Evolutionary conservation across 768 basidiomycete genomes (phyloP).

Genomic region (Naganishia vaughanmartiniae): DNA sequence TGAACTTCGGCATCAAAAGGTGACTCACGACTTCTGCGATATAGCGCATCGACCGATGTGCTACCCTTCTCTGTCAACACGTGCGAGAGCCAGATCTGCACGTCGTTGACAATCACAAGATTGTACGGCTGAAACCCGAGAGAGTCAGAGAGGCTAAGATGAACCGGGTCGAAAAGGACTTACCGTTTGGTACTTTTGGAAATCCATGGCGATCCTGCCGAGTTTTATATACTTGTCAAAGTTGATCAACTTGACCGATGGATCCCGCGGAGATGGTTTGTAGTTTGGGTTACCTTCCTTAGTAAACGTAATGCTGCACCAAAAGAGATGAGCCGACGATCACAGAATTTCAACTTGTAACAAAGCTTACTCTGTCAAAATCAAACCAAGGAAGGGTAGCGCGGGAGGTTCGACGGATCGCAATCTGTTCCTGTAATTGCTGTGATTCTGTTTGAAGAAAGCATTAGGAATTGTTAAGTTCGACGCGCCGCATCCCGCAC

Average conservation of each 20-base stretch:
- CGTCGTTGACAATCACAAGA: constrained; percentile 82
- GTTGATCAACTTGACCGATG: constrained; percentile 79
- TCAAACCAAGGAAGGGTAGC: constrained; percentile 85
- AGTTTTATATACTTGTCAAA: constrained; percentile 95
- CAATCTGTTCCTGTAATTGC: constrained; percentile 72
- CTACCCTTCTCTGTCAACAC: constrained; percentile 48
- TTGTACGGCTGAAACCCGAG: constrained; percentile 55
- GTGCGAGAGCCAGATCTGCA: constrained; percentile 58
- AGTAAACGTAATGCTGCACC: constrained; percentile 72
- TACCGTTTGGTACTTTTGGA: constrained; percentile 47
- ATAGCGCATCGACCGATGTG: constrained; percentile 46
- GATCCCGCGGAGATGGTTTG: constrained; percentile 71
- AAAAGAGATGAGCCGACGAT: constrained; percentile 7
- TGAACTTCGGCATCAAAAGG: background rate
- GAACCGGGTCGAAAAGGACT: constrained; percentile 23
- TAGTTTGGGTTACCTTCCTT: constrained; percentile 88
- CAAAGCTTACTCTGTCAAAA: constrained; percentile 49
- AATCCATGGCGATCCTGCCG: constrained; percentile 77
- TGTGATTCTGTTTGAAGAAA: constrained; percentile 58
- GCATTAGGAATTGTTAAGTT: constrained; percentile 52
- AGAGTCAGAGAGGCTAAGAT: background rate
- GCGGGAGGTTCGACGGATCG: constrained; percentile 87
- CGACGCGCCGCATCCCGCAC: constrained; percentile 58
- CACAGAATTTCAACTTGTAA: background rate
- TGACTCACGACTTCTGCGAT: constrained; percentile 47